These are phyloP conservation scores for Mayamaea pseudoterrestris DNA, from an alignment of 108 stramenopile species.

Conservation along the genomic window DNA sequence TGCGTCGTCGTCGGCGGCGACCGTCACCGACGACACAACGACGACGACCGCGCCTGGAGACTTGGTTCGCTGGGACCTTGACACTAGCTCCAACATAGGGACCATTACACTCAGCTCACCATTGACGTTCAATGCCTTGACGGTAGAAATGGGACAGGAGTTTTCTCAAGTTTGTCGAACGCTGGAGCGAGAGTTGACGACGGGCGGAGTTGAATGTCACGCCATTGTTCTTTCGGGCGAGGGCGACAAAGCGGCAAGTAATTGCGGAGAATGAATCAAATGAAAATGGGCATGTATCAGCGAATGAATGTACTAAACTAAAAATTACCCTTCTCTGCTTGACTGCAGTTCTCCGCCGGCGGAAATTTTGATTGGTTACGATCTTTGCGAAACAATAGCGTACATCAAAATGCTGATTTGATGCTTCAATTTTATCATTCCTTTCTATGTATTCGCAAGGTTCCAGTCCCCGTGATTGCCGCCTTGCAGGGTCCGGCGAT, in stretches of 20 bases:
- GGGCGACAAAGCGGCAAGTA: constrained; percentile 46
- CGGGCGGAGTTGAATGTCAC: constrained; percentile 13
- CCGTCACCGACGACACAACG: too few relatives aligned
- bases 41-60: too few relatives aligned
- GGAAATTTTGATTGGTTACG: constrained; percentile 54
- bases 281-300: too few relatives aligned
- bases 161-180: constrained; percentile 23
- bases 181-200: constrained; percentile 13
- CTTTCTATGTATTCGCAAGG: constrained; percentile 51
- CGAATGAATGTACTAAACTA: too few relatives aligned
- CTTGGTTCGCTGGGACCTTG: too few relatives aligned
- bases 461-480: constrained; percentile 63
- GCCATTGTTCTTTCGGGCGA: constrained; percentile 48
- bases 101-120: constrained; percentile 44
- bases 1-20: too few relatives aligned
- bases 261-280: too few relatives aligned
- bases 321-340: too few relatives aligned
- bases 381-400: constrained; percentile 21
- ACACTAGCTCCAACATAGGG: too few relatives aligned
- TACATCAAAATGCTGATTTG: constrained; percentile 40
- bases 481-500: constrained; percentile 67
- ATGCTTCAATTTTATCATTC: constrained; percentile 60
- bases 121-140: constrained; percentile 56
- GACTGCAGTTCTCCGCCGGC: constrained; percentile 75
- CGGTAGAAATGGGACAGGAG: constrained; percentile 59